Percentiles rank a stretch among this genome's conserved stretches.
phyloP scores from a whole-genome alignment of 805 yeast species.

The Kurtzmaniella fragi region DNA sequence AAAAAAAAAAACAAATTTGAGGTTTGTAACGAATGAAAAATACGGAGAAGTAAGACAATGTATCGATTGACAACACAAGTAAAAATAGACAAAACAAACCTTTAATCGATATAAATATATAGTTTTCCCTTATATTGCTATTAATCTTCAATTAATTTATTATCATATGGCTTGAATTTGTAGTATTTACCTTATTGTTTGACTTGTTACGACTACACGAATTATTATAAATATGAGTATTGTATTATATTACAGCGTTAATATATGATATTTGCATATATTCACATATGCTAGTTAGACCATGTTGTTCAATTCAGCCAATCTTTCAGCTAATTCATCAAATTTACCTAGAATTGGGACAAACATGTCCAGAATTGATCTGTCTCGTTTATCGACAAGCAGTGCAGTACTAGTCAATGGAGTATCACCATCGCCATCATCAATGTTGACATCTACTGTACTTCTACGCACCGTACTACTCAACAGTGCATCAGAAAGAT shows the following conservation, averaged over 20 bases:
- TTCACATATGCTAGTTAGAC: slow-evolving; percentile 1
- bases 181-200: no score
- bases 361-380: slow-evolving; percentile 48
- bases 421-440: slow-evolving; percentile 11
- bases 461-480: background rate
- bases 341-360: slow-evolving; percentile 51
- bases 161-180: no score
- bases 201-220: no score
- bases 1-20: background rate
- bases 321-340: slow-evolving; percentile 38
- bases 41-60: background rate
- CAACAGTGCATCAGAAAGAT: background rate
- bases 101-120: no score
- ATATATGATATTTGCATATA: background rate
- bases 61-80: slow-evolving; percentile 2
- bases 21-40: background rate
- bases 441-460: slow-evolving; percentile 3
- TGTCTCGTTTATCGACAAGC: slow-evolving; percentile 15
- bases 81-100: background rate
- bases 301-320: slow-evolving; percentile 31
- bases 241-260: slow-evolving; percentile 12
- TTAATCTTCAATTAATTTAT: no score
- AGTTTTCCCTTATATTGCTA: no score
- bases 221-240: background rate
- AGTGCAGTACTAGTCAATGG: slow-evolving; percentile 29